Conservation (phyloP, 768 basidiomycete genomes). For the Mycena galericulata region DNA sequence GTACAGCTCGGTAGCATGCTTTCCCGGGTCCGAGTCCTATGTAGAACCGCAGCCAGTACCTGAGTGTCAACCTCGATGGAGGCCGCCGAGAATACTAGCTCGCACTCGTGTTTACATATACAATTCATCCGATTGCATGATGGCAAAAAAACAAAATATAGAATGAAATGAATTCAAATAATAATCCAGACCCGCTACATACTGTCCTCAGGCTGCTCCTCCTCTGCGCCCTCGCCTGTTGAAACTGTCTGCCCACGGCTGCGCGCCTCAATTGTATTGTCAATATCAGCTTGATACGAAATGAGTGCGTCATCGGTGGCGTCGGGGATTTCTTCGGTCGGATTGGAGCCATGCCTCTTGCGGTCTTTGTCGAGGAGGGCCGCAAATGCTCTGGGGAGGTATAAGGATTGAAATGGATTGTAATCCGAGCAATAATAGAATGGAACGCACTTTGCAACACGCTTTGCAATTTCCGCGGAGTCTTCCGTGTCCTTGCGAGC, state of each 20-base stretch:
- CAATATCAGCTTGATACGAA: slow-evolving; percentile 13
- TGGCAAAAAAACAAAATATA: neutral
- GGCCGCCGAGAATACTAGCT: neutral
- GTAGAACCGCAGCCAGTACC: neutral
- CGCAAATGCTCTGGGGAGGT: neutral
- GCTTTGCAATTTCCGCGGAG: slow-evolving; percentile 2
- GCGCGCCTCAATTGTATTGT: neutral
- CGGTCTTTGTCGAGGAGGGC: slow-evolving; percentile 1
- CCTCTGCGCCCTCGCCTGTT: neutral
- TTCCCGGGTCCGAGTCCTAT: neutral
- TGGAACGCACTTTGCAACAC: slow-evolving; percentile 6
- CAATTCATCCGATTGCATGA: neutral
- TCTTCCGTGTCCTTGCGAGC: slow-evolving; percentile 3
- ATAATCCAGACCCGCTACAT: no score
- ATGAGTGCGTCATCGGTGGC: neutral
- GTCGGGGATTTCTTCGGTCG: slow-evolving; percentile 6
- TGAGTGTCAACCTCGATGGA: neutral
- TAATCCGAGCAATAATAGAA: neutral
- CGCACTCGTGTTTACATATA: neutral
- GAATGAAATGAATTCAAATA: neutral
- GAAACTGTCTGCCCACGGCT: slow-evolving; percentile 1
- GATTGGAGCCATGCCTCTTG: neutral
- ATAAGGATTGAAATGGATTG: neutral
- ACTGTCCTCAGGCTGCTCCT: neutral
- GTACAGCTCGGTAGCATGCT: neutral